Conservation (phyloP, 176 grass and related monocot genomes). For the Dendrocalamus sinicus region DNA sequence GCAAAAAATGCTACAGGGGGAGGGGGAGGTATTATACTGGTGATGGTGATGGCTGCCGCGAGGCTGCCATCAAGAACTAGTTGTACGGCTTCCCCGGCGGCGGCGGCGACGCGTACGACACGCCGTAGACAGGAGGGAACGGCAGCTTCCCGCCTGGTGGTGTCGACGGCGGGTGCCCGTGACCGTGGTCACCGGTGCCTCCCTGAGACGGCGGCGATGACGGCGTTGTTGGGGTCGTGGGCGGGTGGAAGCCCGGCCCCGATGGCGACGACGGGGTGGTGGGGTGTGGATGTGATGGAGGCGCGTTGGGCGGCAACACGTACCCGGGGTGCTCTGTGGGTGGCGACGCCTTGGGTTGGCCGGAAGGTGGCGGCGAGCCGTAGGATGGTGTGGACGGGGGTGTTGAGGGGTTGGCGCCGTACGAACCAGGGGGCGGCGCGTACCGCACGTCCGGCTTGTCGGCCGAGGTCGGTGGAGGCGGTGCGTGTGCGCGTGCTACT, state of each 20-base stretch:
- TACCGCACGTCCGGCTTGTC: slow-evolving; percentile 53
- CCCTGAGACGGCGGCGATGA: slow-evolving; percentile 51
- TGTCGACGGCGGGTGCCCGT: slow-evolving; percentile 19
- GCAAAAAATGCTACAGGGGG: slow-evolving; percentile 37
- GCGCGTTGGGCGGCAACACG: slow-evolving; percentile 46
- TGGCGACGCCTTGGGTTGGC: slow-evolving; percentile 13
- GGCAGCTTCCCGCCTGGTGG: slow-evolving; percentile 35
- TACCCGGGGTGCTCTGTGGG: slow-evolving; percentile 45
- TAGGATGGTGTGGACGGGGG: slow-evolving; percentile 33
- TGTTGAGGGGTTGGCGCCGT: slow-evolving; percentile 27
- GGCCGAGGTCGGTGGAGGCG: slow-evolving; percentile 57
- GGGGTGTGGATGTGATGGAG: slow-evolving; percentile 40
- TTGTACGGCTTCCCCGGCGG: slow-evolving; percentile 61
- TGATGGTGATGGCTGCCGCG: not conserved
- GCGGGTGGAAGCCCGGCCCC: slow-evolving; percentile 10
- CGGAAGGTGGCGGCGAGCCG: slow-evolving; percentile 37
- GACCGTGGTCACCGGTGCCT: not conserved
- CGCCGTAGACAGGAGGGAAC: slow-evolving; percentile 69
- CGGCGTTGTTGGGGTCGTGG: slow-evolving; percentile 11
- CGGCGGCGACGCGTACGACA: slow-evolving; percentile 71
- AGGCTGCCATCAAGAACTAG: slow-evolving; percentile 1
- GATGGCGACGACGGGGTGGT: slow-evolving; percentile 37
- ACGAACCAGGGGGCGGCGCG: slow-evolving; percentile 45
- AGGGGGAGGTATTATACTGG: slow-evolving; percentile 52
- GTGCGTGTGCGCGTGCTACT: slow-evolving; percentile 34